Base-by-base conservation (phyloP, 2,329 filamentous ascomycete species). In the Xylaria multiplex region DNA sequence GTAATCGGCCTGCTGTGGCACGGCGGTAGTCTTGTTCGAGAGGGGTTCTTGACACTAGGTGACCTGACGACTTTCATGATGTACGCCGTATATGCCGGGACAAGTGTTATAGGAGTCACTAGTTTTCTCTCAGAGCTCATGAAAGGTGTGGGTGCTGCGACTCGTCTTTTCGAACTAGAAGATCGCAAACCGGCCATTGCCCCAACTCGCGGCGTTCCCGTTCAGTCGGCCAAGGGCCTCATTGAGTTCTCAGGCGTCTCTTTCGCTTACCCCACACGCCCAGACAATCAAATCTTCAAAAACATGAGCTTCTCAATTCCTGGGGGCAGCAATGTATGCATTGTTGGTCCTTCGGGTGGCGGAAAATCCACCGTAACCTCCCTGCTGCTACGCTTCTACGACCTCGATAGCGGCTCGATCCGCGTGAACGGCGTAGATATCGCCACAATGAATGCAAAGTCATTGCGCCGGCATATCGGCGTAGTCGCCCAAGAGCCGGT, bases 101-200 rank as follows among this genome's bases (percentile, higher is more conserved):
- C 92, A 55, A 97, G 93, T 79, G 87, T 99, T 69, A 97, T 98
- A 72, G 96, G 96, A 3, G 84, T 99, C 1, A 97, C 93, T 3
- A 93, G 92, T 63, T 99, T 99, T 81, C 99, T 97, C 80, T 97
- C 94, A 0, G 96, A 99, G 77, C 85, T 99, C 68, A 99, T 99
- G 96, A 99, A 99, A 79, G 96, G 96, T 48, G 95, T 97, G 3
- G 96, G 96, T 74, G 96, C 96, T 48, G 96, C 96, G n/a, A 97
- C 91, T 75, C 91, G 96, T 66, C 84, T 99, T 1, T 99, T 99
- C 75, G 96, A 99, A 77, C 86, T 99, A 6, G 94, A 98, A 77
- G 96, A 99, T 78, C 90, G 96, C 69, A 84, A 92, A 65, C 92
- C 94, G 0, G 91, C 89, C 2, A 96, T 98, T 67, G 90, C 90